Percentiles rank a stretch among this genome's conserved stretches.
Evolutionary conservation across 768 basidiomycete species (phyloP).

Genomic region (Albatrellus ellisii): DNA sequence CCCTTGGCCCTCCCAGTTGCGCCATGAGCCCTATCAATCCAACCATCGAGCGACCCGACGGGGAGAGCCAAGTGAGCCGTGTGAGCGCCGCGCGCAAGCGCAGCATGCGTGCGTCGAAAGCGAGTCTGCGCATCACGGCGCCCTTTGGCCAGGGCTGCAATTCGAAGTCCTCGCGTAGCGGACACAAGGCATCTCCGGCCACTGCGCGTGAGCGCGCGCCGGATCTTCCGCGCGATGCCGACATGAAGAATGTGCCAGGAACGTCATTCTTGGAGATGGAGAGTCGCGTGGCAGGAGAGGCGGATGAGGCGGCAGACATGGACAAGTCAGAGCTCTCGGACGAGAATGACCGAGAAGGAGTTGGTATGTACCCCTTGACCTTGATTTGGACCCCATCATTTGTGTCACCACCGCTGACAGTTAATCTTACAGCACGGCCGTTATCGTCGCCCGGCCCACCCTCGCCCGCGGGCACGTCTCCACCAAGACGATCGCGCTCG

Average conservation of each 20-base stretch:
- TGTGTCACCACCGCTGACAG: background rate
- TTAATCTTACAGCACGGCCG: background rate
- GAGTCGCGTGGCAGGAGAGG: background rate
- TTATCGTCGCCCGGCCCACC: background rate
- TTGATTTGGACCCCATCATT: background rate
- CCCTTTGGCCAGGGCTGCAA: background rate
- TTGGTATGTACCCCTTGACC: background rate
- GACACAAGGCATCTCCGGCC: slow-evolving; percentile 2
- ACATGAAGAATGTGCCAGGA: background rate
- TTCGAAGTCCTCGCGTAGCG: slow-evolving; percentile 5
- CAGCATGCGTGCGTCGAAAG: slow-evolving; percentile 49
- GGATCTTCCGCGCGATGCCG: background rate
- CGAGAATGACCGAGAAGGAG: background rate
- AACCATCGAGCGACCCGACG: background rate
- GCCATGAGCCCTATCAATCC: background rate
- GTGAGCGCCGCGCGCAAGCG: slow-evolving; percentile 55
- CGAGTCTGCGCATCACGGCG: slow-evolving; percentile 41
- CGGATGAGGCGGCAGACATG: background rate
- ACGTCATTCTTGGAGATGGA: slow-evolving; percentile 1
- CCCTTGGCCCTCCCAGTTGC: background rate
- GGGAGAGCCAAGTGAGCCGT: slow-evolving; percentile 23
- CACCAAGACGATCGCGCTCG: background rate
- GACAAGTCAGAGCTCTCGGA: background rate
- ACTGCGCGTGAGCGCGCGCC: background rate
- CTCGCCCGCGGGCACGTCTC: background rate